Conservation (phyloP, 106 monocot genomes). For the Phalaenopsis equestris region DNA sequence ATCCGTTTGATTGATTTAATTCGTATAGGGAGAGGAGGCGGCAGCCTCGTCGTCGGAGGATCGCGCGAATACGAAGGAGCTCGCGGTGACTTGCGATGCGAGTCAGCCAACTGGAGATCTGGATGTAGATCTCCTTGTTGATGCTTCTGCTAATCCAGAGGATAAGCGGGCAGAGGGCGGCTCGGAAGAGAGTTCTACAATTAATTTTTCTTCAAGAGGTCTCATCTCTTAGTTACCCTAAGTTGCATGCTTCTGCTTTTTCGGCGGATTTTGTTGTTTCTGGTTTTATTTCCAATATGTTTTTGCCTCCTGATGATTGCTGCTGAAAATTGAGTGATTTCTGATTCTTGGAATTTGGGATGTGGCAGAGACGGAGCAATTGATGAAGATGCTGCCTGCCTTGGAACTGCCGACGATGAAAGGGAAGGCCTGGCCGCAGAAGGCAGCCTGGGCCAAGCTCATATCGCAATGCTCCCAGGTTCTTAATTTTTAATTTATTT, state of each 20-base stretch:
- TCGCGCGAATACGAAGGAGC: background rate
- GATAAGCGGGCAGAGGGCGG: background rate
- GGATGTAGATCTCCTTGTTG: background rate
- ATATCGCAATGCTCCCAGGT: slow-evolving; percentile 9
- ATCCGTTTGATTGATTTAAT: background rate
- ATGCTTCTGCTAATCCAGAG: background rate
- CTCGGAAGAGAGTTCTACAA: background rate
- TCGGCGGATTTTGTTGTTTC: background rate
- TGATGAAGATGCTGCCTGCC: background rate
- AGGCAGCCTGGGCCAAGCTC: slow-evolving; percentile 4
- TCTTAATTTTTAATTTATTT: background rate
- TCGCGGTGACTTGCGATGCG: background rate
- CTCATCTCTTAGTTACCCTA: too few species aligned
- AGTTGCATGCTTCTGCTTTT: background rate
- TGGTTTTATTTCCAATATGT: background rate
- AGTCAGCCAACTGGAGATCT: slow-evolving; percentile 2
- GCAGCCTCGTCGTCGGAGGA: background rate
- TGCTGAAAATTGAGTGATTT: background rate
- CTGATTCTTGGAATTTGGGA: background rate
- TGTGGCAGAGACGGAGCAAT: slow-evolving; percentile 1
- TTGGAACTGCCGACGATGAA: slow-evolving; percentile 1
- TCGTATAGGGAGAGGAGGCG: background rate
- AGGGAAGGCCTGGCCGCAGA: slow-evolving; percentile 5
- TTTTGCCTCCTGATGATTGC: background rate
- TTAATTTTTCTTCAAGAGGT: background rate